Conservation (phyloP, 148 eudicot genomes). For the Chenopodium suecicum region DNA sequence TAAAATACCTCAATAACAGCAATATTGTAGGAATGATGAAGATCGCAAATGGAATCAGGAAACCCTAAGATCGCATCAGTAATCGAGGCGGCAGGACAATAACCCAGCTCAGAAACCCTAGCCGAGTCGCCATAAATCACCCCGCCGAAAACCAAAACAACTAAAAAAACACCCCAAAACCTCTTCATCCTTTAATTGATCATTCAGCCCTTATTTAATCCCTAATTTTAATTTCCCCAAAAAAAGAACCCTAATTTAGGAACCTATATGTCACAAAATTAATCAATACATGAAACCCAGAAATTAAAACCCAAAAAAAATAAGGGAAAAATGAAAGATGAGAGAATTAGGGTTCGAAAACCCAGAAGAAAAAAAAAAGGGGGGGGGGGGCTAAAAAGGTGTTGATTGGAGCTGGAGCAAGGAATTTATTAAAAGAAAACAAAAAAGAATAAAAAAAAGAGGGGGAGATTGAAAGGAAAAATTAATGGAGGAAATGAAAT, state of each 20-base stretch:
- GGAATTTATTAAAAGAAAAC: not conserved
- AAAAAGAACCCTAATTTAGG: not conserved
- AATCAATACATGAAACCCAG: not conserved
- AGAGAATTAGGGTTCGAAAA: not conserved
- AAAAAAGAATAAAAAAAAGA: not conserved
- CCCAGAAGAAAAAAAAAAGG: not conserved
- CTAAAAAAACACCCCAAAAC: slow-evolving; percentile 28
- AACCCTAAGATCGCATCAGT: slow-evolving; percentile 52
- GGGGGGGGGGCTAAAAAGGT: not conserved
- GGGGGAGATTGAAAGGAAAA: not conserved
- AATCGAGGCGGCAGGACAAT: slow-evolving; percentile 46
- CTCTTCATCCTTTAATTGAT: slow-evolving; percentile 27
- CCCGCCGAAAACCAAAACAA: slow-evolving; percentile 35
- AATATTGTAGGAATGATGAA: slow-evolving; percentile 25
- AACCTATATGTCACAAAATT: too few relatives aligned
- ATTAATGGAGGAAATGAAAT: not conserved
- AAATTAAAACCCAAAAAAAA: not conserved
- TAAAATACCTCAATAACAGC: slow-evolving; percentile 62
- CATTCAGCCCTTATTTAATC: slow-evolving; percentile 22
- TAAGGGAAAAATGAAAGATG: not conserved
- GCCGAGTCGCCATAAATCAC: slow-evolving; percentile 38
- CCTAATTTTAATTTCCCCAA: slow-evolving; percentile 5
- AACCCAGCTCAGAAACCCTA: slow-evolving; percentile 37
- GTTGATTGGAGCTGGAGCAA: too few relatives aligned
- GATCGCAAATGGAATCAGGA: slow-evolving; percentile 42